Conservation (phyloP, 2,329 filamentous ascomycete genomes). For the Aspergillus fructus region DNA sequence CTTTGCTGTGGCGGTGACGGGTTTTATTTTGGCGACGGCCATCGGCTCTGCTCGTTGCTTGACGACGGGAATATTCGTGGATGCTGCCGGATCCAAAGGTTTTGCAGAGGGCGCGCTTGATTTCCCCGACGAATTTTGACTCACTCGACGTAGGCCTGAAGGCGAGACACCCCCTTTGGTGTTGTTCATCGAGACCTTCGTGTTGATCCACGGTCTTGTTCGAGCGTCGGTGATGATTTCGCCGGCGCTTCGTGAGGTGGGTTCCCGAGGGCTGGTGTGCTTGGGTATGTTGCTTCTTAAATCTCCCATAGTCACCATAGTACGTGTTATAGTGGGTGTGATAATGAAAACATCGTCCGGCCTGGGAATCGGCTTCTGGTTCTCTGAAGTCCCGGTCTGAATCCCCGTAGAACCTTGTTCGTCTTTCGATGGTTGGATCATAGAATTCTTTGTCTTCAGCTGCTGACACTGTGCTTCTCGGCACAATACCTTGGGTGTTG, state of each 20-base stretch:
- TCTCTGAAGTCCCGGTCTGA: conserved; percentile 14
- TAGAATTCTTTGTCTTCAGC: conserved; percentile 16
- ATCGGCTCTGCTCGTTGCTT: conserved; percentile 16
- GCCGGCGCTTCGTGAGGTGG: conserved; percentile 21
- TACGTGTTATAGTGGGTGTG: conserved; percentile 44
- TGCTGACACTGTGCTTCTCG: conserved; percentile 21
- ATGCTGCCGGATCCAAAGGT: conserved; percentile 19
- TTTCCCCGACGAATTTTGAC: conserved; percentile 23
- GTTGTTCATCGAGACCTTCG: no score
- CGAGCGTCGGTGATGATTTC: conserved; percentile 30
- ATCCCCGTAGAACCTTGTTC: conserved; percentile 18
- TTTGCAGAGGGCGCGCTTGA: conserved; percentile 22
- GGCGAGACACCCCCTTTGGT: conserved; percentile 25
- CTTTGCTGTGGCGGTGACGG: background rate
- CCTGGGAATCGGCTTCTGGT: conserved; percentile 14
- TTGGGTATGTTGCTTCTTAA: conserved; percentile 19
- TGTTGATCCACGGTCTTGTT: conserved; percentile 10
- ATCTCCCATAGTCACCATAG: conserved; percentile 34
- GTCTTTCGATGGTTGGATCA: conserved; percentile 25
- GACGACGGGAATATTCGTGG: conserved; percentile 14
- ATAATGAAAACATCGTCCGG: conserved; percentile 37
- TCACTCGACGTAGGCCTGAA: conserved; percentile 27
- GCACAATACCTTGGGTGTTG: conserved; percentile 25
- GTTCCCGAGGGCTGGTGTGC: conserved; percentile 14
- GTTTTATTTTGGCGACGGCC: conserved; percentile 7